phyloP scores from a whole-genome alignment of 768 basidiomycete species.

The Suillus variegatus region DNA sequence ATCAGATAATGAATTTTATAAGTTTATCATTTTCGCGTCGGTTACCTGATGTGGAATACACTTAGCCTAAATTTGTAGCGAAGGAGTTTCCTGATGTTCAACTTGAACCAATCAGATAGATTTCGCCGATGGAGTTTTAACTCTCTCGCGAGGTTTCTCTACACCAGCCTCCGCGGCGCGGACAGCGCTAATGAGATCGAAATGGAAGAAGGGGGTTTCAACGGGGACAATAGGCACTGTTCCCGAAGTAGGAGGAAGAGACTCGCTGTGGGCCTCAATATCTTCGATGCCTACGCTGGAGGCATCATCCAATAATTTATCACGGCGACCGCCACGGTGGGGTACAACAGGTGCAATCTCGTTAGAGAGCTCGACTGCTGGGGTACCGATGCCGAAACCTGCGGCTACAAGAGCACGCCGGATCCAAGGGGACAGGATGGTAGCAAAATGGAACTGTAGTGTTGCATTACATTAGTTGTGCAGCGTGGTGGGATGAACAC shows the following conservation, averaged over 20 bases:
- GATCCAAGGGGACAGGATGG: slow-evolving; percentile 92
- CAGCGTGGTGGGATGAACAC: background rate
- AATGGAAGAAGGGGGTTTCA: slow-evolving; percentile 87
- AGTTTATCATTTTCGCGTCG: too few species aligned
- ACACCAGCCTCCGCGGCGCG: slow-evolving; percentile 58
- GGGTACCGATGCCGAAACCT: slow-evolving; percentile 80
- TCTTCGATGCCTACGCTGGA: slow-evolving; percentile 23
- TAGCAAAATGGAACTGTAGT: slow-evolving; percentile 88
- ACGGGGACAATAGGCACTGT: slow-evolving; percentile 42
- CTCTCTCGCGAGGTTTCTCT: background rate
- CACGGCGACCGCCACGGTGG: slow-evolving; percentile 46
- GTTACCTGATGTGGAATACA: too few species aligned
- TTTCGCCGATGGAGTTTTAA: background rate
- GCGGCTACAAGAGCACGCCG: slow-evolving; percentile 86
- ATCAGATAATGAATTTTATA: too few species aligned
- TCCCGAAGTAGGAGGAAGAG: slow-evolving; percentile 7
- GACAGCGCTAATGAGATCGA: slow-evolving; percentile 77
- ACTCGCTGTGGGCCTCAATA: slow-evolving; percentile 30
- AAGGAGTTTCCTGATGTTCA: too few species aligned
- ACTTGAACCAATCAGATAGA: background rate
- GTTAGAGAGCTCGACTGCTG: slow-evolving; percentile 39
- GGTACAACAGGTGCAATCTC: slow-evolving; percentile 82
- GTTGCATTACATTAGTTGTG: slow-evolving; percentile 4
- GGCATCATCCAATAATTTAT: slow-evolving; percentile 18
- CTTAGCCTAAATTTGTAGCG: too few species aligned